Conservation (phyloP, 2,329 filamentous ascomycete species). For the Zymoseptoria crescenta region DNA sequence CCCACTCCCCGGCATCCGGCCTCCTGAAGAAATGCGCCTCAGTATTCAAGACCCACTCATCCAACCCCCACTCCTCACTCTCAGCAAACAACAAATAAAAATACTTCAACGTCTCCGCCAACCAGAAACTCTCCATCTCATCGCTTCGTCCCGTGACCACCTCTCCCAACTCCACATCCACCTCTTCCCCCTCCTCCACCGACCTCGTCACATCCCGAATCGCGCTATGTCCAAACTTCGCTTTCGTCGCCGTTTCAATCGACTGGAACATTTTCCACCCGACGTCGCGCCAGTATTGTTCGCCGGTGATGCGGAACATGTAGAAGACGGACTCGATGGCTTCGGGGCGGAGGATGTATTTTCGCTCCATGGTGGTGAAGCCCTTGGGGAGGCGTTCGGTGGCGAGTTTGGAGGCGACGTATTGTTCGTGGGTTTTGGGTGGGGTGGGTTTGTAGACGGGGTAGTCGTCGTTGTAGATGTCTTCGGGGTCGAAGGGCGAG, state of each 20-base stretch:
- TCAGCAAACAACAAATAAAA: conserved; percentile 76
- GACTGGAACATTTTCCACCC: conserved; percentile 81
- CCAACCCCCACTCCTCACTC: conserved; percentile 56
- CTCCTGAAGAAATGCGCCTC: conserved; percentile 45
- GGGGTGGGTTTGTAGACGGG: conserved; percentile 21
- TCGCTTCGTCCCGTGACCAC: conserved; percentile 31
- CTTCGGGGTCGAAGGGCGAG: neutral
- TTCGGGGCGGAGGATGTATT: conserved; percentile 54
- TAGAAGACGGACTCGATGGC: conserved; percentile 84
- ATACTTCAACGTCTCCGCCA: conserved; percentile 86
- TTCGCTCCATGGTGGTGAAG: conserved; percentile 31
- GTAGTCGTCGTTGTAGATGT: conserved; percentile 2
- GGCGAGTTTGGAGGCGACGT: conserved; percentile 28
- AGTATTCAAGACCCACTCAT: conserved; percentile 59
- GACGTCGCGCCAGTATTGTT: conserved; percentile 64
- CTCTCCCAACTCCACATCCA: neutral
- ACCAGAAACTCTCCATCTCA: conserved; percentile 80
- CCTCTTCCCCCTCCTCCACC: conserved; percentile 5
- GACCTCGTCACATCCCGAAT: conserved; percentile 54
- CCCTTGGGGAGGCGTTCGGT: conserved; percentile 36
- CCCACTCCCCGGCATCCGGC: conserved; percentile 3
- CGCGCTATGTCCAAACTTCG: conserved; percentile 61
- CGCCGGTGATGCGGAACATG: conserved; percentile 83
- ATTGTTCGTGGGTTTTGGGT: conserved; percentile 26
- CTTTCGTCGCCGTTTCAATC: conserved; percentile 58